Conservation (phyloP, 257 asterid genomes). For the Solanum pimpinellifolium region DNA sequence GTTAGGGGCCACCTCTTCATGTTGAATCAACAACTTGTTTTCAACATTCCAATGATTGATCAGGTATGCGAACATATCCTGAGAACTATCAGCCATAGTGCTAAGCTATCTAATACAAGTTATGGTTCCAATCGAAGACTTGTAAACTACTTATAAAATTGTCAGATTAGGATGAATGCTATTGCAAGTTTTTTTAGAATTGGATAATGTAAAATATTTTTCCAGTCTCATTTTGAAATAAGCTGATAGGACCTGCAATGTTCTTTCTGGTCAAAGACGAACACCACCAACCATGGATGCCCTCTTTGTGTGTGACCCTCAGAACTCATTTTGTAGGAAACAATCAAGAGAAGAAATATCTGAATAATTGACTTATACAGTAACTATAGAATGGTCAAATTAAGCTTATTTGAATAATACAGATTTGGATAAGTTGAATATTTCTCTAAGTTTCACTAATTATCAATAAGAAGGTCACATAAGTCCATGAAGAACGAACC, state of each 20-base stretch:
- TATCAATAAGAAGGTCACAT: not conserved
- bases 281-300: not conserved
- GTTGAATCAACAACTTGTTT: not conserved
- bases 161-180: not conserved
- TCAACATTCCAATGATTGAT: not conserved
- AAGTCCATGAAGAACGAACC: not conserved
- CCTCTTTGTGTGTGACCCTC: not conserved
- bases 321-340: not conserved
- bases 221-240: not conserved
- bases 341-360: not conserved
- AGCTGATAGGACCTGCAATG: not conserved
- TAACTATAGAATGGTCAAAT: not conserved
- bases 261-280: not conserved
- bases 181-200: not conserved
- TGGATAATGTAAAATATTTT: not conserved
- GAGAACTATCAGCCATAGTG: not conserved
- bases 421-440: not conserved
- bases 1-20: not conserved
- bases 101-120: not conserved
- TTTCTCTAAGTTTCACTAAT: not conserved
- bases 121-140: not conserved
- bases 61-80: not conserved
- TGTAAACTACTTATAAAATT: not conserved
- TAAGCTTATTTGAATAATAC: not conserved
- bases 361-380: not conserved